Base-by-base conservation (phyloP, 192 early-diverging fungal species). In the Backusella tuberculispora region DNA sequence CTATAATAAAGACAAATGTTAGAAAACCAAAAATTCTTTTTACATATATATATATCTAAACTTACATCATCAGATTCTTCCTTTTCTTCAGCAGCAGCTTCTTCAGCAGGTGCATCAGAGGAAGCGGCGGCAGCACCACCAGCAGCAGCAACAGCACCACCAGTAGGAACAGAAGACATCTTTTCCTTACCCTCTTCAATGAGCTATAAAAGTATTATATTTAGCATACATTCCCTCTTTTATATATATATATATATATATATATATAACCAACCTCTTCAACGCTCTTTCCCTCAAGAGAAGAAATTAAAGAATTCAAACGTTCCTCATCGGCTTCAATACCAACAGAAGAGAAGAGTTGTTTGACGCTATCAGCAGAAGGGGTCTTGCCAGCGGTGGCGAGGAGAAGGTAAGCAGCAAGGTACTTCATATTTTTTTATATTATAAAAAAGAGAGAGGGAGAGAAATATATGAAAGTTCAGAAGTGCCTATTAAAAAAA, bases 361-460 rank as follows among this genome's bases (percentile, higher is more conserved):
- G 84, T 80, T 88, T 88, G 88, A 99, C 89, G 78, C 92, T 90
- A 34, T 84, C 86, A 71, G 90, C 90, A 83, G 92, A 80, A 77
- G 96, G 95, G 74, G 90, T 76, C 78, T 95, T 93, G 82, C 95
- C 95, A 85, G 90, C 95, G 85, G 94, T 87, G 82, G 88, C 87
- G 84, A 96, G 92, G 82, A 99, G 93, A 82, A 99, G 89, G 93
- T 97, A 99, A 84, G 97, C 97, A 80, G 95, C 97, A 80, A 99
- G 88, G 87, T 94, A 93, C 90, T 97, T 97, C 97, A 97, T 99
- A 70, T 45, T 69, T 1, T 44, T 7, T 47, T 56, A 10, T 56
- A 5, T 2, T 10, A 12, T 12, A 10, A 45, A 21, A 56, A 21
- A 24, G 50, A 56, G 19, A 56, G 50, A 56, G 19, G 19, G 50